Conservation (phyloP, 78 protist genomes). For the Dictyostelium purpureum region DNA sequence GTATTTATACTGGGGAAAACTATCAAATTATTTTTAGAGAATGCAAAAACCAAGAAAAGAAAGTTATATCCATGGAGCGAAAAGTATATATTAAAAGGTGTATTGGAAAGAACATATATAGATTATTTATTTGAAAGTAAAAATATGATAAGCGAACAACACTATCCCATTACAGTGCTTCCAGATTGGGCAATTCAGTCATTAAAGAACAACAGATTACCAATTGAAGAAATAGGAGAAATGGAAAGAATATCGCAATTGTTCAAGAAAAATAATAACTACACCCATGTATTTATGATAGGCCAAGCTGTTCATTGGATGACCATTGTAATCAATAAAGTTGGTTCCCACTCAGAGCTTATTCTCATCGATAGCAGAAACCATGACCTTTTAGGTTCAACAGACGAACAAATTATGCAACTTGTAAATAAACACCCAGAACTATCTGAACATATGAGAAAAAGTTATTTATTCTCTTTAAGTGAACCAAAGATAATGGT, state of each 20-base stretch:
- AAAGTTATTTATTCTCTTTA: constrained; percentile 22
- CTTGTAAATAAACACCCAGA: constrained; percentile 42
- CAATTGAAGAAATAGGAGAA: constrained; percentile 39
- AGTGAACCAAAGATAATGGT: constrained; percentile 40
- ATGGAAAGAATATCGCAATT: neutral
- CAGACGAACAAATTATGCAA: constrained; percentile 20
- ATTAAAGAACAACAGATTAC: constrained; percentile 40
- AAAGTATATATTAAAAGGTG: constrained; percentile 56
- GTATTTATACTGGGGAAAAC: constrained; percentile 25
- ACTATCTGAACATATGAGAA: constrained; percentile 27
- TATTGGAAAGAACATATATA: constrained; percentile 54
- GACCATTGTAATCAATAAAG: constrained; percentile 43
- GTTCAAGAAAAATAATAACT: constrained; percentile 11
- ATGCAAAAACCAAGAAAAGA: constrained; percentile 18
- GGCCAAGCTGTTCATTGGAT: constrained; percentile 75
- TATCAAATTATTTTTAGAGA: constrained; percentile 3
- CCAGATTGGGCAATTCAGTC: constrained; percentile 63
- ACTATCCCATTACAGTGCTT: constrained; percentile 55
- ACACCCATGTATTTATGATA: constrained; percentile 56
- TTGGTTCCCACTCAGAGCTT: constrained; percentile 1
- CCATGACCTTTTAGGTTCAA: constrained; percentile 19
- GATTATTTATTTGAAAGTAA: constrained; percentile 19
- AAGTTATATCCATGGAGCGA: constrained; percentile 68
- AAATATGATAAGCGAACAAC: constrained; percentile 37
- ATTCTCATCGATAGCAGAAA: constrained; percentile 48